These are phyloP conservation scores for Cladobotryum protrusum DNA, from an alignment of 2,329 filamentous ascomycete genomes.

Conservation along the genomic window DNA sequence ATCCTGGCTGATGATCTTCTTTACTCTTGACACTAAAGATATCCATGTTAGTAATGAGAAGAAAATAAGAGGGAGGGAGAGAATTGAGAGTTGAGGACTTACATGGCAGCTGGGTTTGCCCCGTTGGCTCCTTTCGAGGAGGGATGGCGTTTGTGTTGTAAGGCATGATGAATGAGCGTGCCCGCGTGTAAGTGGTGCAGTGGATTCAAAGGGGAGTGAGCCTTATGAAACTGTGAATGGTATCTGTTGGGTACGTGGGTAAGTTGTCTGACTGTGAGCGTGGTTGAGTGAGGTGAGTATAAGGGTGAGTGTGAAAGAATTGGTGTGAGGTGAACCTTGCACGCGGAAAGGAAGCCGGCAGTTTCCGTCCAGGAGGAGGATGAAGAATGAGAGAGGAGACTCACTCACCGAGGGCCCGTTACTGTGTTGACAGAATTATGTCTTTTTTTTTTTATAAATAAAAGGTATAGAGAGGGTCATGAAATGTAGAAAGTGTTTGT, in stretches of 20 bases:
- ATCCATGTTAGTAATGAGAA: not conserved
- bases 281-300: not conserved
- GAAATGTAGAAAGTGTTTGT: too few species aligned
- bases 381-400: too few species aligned
- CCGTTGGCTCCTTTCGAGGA: slow-evolving; percentile 74
- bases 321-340: not conserved
- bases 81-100: slow-evolving; percentile 31
- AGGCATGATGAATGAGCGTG: slow-evolving; percentile 55
- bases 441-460: too few species aligned
- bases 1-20: slow-evolving; percentile 89
- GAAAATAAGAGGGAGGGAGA: slow-evolving; percentile 5
- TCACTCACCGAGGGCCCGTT: too few species aligned
- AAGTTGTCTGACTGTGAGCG: not conserved
- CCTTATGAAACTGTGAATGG: not conserved
- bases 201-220: not conserved
- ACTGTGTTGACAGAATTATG: too few species aligned
- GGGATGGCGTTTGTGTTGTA: slow-evolving; percentile 84
- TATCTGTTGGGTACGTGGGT: not conserved
- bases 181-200: not conserved
- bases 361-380: not conserved
- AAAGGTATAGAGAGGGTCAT: too few species aligned
- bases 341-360: not conserved
- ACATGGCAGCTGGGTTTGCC: slow-evolving; percentile 81
- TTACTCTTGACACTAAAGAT: slow-evolving; percentile 78
- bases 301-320: not conserved